Evolutionary conservation across 2,329 filamentous ascomycete genomes (phyloP).

Genomic region (Fusarium chuoi): DNA sequence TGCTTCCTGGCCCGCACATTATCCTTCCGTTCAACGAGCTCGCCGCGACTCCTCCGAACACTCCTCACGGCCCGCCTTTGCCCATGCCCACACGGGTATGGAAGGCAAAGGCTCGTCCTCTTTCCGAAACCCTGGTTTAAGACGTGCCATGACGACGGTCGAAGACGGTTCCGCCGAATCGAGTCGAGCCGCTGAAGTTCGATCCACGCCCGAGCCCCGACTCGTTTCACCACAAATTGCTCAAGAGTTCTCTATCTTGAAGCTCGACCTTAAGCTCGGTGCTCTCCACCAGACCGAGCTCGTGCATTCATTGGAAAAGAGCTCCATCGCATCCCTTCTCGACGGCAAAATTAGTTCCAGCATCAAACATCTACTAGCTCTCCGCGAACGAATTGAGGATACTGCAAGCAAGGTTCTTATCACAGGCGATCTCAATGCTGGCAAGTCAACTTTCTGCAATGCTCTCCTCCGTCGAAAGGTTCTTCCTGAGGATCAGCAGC

Average conservation of each 20-base stretch:
- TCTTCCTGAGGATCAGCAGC: slow-evolving; percentile 95
- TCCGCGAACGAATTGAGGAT: slow-evolving; percentile 95
- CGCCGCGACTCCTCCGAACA: slow-evolving; percentile 56
- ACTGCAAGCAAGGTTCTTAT: slow-evolving; percentile 96
- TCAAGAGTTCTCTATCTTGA: slow-evolving; percentile 94
- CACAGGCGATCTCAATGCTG: slow-evolving; percentile 95
- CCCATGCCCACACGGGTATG: slow-evolving; percentile 70
- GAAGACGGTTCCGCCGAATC: slow-evolving; percentile 71
- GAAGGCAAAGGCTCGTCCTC: slow-evolving; percentile 57
- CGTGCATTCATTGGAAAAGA: slow-evolving; percentile 93
- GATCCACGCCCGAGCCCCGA: slow-evolving; percentile 75
- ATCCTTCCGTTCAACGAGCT: slow-evolving; percentile 81
- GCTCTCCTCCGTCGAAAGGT: slow-evolving; percentile 93
- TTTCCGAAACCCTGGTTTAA: slow-evolving; percentile 62
- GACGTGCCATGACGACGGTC: slow-evolving; percentile 78
- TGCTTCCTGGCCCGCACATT: slow-evolving; percentile 90
- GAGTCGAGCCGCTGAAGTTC: slow-evolving; percentile 74
- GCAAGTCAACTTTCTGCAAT: slow-evolving; percentile 99
- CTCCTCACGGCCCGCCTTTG: slow-evolving; percentile 69
- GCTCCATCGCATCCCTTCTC: slow-evolving; percentile 86
- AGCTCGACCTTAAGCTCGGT: slow-evolving; percentile 92
- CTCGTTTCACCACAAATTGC: slow-evolving; percentile 92
- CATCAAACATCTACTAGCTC: slow-evolving; percentile 85
- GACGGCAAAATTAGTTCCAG: slow-evolving; percentile 96
- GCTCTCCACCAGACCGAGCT: slow-evolving; percentile 87